A percentile compares a stretch with the other conserved stretches of the same genome.
phyloP scores from a whole-genome alignment of 2,329 filamentous ascomycete species.

The Seiridium cupressi region DNA sequence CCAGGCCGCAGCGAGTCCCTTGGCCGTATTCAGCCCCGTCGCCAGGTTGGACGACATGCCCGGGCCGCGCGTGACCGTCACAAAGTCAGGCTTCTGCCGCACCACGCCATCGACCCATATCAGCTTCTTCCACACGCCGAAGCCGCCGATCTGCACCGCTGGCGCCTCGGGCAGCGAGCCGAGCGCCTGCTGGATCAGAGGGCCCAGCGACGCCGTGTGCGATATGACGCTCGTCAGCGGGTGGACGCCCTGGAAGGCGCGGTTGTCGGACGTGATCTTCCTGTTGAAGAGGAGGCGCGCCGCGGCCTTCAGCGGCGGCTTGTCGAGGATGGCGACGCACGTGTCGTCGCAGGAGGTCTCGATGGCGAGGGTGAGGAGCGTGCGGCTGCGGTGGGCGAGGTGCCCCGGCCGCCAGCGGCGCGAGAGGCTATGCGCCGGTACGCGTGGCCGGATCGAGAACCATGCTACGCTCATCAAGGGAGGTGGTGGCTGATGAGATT shows the following conservation, averaged over 20 bases:
- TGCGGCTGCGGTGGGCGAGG: slow-evolving; percentile 6
- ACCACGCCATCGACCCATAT: slow-evolving; percentile 24
- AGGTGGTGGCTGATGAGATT: not conserved
- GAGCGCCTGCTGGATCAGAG: slow-evolving; percentile 66
- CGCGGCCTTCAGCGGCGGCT: slow-evolving; percentile 29
- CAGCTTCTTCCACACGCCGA: slow-evolving; percentile 9
- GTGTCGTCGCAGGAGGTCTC: slow-evolving; percentile 93
- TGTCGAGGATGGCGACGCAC: slow-evolving; percentile 78
- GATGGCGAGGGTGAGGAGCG: slow-evolving; percentile 65
- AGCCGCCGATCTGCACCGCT: not conserved
- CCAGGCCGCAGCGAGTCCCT: slow-evolving; percentile 84
- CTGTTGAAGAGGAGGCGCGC: slow-evolving; percentile 73
- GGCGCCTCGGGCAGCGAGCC: slow-evolving; percentile 40
- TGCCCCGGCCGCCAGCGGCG: not conserved
- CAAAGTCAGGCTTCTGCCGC: slow-evolving; percentile 67
- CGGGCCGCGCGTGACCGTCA: slow-evolving; percentile 87
- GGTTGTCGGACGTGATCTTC: slow-evolving; percentile 79
- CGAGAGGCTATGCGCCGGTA: slow-evolving; percentile 6
- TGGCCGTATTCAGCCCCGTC: slow-evolving; percentile 78
- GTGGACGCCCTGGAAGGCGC: slow-evolving; percentile 73
- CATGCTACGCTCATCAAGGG: slow-evolving; percentile 13
- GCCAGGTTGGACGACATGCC: slow-evolving; percentile 81
- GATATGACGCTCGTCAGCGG: slow-evolving; percentile 73
- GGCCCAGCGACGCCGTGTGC: slow-evolving; percentile 70
- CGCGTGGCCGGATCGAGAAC: slow-evolving; percentile 8